Evolutionary conservation across 768 basidiomycete species (phyloP).

Genomic region (Lyophyllum shimeji): DNA sequence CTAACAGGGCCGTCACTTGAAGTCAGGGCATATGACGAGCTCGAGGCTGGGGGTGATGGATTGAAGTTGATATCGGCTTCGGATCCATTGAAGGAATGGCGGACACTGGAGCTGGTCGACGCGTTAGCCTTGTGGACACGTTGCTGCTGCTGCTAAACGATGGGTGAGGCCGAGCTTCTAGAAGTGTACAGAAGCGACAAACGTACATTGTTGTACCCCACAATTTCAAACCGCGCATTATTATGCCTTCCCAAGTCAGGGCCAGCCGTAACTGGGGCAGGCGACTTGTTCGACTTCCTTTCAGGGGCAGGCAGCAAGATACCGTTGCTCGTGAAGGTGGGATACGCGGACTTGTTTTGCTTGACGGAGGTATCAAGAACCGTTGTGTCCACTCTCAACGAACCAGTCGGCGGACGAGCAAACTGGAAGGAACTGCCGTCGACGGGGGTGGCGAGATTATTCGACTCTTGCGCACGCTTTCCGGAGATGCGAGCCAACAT

Average conservation of each 20-base stretch:
- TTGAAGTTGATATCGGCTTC: constrained; percentile 62
- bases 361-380: constrained; percentile 56
- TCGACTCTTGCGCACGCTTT: constrained; percentile 56
- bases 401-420: constrained; percentile 65
- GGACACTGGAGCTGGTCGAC: constrained; percentile 50
- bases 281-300: constrained; percentile 61
- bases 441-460: constrained; percentile 49
- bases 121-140: constrained; percentile 46
- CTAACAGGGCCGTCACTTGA: constrained; percentile 46
- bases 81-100: constrained; percentile 76
- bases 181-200: neutral
- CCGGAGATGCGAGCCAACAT: constrained; percentile 75
- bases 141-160: constrained; percentile 28
- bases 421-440: constrained; percentile 57
- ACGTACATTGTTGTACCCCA: constrained; percentile 68
- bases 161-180: neutral
- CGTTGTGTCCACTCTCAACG: constrained; percentile 74
- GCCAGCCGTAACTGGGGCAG: constrained; percentile 81
- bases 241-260: constrained; percentile 83
- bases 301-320: constrained; percentile 60
- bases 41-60: constrained; percentile 52
- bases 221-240: constrained; percentile 68
- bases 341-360: constrained; percentile 88
- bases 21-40: constrained; percentile 41
- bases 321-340: constrained; percentile 61